phyloP scores from a whole-genome alignment of 768 basidiomycete genomes.

The Amanita rubescens region DNA sequence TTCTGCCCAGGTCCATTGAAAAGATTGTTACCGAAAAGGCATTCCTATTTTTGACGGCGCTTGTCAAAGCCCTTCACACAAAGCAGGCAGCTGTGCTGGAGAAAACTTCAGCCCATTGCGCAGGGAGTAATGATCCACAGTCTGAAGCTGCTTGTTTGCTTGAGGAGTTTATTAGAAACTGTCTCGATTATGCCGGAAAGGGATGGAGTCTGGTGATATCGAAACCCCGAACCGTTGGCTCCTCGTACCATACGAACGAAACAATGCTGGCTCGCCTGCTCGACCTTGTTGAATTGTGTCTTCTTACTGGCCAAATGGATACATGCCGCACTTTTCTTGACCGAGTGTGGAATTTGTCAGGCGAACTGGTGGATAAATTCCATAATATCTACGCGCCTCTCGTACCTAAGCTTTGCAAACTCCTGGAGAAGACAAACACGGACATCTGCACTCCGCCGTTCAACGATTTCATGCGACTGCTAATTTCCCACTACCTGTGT shows the following conservation, averaged over 20 bases:
- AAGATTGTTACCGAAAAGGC: conserved; percentile 10
- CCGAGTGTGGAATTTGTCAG: conserved; percentile 15
- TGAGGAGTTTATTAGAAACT: conserved; percentile 13
- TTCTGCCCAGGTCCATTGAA: conserved; percentile 16
- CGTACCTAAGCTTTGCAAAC: conserved; percentile 16
- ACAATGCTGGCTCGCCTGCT: conserved; percentile 11
- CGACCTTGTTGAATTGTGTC: conserved; percentile 19
- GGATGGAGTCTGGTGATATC: conserved; percentile 10
- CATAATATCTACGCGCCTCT: conserved; percentile 20
- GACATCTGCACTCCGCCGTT: conserved; percentile 21
- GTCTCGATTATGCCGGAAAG: conserved; percentile 11
- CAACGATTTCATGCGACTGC: conserved; percentile 19
- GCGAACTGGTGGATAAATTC: conserved; percentile 14
- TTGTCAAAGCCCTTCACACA: not conserved
- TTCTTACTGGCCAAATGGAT: conserved; percentile 14
- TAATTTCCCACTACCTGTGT: conserved; percentile 22
- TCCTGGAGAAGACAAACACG: conserved; percentile 12
- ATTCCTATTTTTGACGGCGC: not conserved
- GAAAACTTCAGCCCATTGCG: conserved; percentile 2
- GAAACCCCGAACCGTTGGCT: no score
- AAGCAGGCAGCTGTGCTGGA: not conserved
- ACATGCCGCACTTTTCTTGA: conserved; percentile 18
- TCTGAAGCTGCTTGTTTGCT: not conserved
- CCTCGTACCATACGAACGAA: not conserved
- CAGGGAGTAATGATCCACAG: not conserved